Conservation (phyloP, 306 rosid species). For the Prunus mume region DNA sequence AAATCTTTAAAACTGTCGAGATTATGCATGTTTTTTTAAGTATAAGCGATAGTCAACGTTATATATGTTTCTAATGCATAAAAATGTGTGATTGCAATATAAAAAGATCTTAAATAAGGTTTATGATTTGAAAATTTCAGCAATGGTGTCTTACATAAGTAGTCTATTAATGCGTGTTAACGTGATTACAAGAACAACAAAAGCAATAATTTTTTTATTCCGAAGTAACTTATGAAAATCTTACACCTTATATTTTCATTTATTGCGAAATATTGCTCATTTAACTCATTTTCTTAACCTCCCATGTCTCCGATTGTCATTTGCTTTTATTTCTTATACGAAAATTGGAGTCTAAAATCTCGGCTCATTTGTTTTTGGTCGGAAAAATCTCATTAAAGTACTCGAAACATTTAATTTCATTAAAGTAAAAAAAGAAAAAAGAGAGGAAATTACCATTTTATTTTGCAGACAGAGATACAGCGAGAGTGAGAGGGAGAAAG, state of each 20-base stretch:
- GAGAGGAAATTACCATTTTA: background rate
- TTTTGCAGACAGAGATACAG: background rate
- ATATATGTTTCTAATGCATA: background rate
- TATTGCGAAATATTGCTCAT: no score
- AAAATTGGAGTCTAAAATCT: background rate
- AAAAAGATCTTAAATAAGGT: background rate
- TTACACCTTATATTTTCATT: no score
- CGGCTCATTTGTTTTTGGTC: no score
- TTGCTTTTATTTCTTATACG: background rate
- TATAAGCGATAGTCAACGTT: background rate
- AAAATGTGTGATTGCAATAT: background rate
- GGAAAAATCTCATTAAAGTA: background rate
- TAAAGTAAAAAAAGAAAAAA: background rate
- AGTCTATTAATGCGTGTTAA: background rate
- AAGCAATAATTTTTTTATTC: no score
- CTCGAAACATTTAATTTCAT: background rate
- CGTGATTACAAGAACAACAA: no score
- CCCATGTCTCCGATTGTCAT: no score
- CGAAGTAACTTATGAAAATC: no score
- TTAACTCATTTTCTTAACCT: no score
- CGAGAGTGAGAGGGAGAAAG: constrained; percentile 8
- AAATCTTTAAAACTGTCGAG: background rate
- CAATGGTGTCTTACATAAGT: background rate
- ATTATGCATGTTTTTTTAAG: background rate
- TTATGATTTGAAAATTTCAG: background rate